Evolutionary conservation across 2,329 filamentous ascomycete species (phyloP).

Genomic region (Aureobasidium lini): DNA sequence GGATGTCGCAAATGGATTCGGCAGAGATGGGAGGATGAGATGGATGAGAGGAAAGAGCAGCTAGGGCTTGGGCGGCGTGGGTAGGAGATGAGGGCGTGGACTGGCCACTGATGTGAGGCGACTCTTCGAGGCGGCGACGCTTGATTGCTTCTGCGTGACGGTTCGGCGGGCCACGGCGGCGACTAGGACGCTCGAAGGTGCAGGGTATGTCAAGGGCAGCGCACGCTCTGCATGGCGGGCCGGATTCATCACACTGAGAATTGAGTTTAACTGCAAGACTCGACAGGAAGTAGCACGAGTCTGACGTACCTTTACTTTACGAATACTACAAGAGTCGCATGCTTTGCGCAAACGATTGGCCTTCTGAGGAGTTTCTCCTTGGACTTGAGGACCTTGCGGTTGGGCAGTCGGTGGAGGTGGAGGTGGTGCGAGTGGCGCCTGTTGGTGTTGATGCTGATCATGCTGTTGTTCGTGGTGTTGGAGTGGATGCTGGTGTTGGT

Average conservation of each 20-base stretch:
- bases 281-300: not conserved
- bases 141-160: slow-evolving; percentile 60
- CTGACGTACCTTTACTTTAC: slow-evolving; percentile 31
- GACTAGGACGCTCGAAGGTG: slow-evolving; percentile 57
- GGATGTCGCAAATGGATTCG: slow-evolving; percentile 64
- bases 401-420: slow-evolving; percentile 12
- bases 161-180: slow-evolving; percentile 58
- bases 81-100: slow-evolving; percentile 44
- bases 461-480: slow-evolving; percentile 22
- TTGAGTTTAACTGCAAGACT: not conserved
- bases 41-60: slow-evolving; percentile 40
- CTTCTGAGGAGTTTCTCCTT: slow-evolving; percentile 20
- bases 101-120: slow-evolving; percentile 35
- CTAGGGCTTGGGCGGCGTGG: slow-evolving; percentile 46
- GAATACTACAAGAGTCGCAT: slow-evolving; percentile 33
- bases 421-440: slow-evolving; percentile 16
- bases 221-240: slow-evolving; percentile 60
- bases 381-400: slow-evolving; percentile 14
- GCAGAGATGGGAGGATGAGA: slow-evolving; percentile 40
- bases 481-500: slow-evolving; percentile 22
- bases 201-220: slow-evolving; percentile 58
- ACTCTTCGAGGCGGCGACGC: slow-evolving; percentile 46
- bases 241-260: slow-evolving; percentile 54
- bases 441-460: slow-evolving; percentile 24
- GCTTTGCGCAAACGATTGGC: slow-evolving; percentile 33